These are phyloP conservation scores for Globisporangium spiculum DNA, from an alignment of 352 stramenopile species.

Conservation along the genomic window DNA sequence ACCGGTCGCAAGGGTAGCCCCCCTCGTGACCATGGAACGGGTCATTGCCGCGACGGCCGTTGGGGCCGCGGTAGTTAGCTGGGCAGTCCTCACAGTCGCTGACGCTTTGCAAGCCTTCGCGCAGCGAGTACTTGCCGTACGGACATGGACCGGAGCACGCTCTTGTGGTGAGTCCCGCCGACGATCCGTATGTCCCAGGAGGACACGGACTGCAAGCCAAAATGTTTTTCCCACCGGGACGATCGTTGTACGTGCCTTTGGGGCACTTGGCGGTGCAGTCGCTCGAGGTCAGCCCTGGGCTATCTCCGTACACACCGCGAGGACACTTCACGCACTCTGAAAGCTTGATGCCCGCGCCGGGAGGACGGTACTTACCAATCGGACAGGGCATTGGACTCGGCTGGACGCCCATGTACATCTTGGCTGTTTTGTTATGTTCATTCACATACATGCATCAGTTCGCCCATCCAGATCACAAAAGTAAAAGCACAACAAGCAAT, in stretches of 20 bases:
- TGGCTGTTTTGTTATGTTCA: slow-evolving; percentile 23
- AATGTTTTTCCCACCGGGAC: slow-evolving; percentile 48
- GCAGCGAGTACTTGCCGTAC: slow-evolving; percentile 68
- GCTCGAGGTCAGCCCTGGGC: slow-evolving; percentile 51
- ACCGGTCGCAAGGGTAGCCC: slow-evolving; percentile 61
- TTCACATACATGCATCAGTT: too few species aligned
- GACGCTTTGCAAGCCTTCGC: slow-evolving; percentile 40
- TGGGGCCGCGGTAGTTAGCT: slow-evolving; percentile 52
- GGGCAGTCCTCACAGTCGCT: slow-evolving; percentile 66
- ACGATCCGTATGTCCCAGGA: slow-evolving; percentile 55
- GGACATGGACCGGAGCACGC: slow-evolving; percentile 65
- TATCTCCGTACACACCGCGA: slow-evolving; percentile 70
- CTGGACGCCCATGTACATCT: slow-evolving; percentile 56
- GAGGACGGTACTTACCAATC: slow-evolving; percentile 60
- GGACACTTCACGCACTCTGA: slow-evolving; percentile 71
- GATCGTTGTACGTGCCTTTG: slow-evolving; percentile 72
- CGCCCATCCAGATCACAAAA: background rate
- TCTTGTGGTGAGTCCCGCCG: slow-evolving; percentile 45
- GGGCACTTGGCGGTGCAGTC: slow-evolving; percentile 69
- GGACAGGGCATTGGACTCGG: slow-evolving; percentile 43
- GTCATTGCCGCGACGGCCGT: slow-evolving; percentile 58
- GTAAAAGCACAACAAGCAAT: background rate
- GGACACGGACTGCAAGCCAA: slow-evolving; percentile 68
- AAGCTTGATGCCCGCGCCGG: slow-evolving; percentile 37
- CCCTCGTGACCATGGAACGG: slow-evolving; percentile 32